These are phyloP conservation scores for Sarcodon sp. DNA, from an alignment of 768 basidiomycete species.

Conservation along the genomic window DNA sequence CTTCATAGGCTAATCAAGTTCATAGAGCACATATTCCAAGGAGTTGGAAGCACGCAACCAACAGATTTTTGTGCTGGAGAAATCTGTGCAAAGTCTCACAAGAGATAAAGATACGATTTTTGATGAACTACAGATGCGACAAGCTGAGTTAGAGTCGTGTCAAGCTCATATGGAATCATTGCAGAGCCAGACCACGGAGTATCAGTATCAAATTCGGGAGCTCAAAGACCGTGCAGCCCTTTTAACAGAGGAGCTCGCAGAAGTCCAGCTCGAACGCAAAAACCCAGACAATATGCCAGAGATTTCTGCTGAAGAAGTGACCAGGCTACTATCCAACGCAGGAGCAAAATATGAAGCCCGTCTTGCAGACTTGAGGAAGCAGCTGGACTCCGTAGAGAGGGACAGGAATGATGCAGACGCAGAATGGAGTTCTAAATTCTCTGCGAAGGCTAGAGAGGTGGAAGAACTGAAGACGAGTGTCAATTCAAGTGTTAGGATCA, in stretches of 20 bases:
- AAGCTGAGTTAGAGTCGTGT: constrained; percentile 82
- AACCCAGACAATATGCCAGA: constrained; percentile 27
- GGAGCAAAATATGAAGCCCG: constrained; percentile 70
- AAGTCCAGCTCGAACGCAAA: constrained; percentile 48
- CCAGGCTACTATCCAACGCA: constrained; percentile 58
- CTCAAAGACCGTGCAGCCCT: constrained; percentile 57
- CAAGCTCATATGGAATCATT: constrained; percentile 64
- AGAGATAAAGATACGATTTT: constrained; percentile 73
- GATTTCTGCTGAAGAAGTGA: constrained; percentile 49
- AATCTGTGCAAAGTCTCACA: constrained; percentile 52
- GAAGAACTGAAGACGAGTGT: constrained; percentile 57
- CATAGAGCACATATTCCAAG: constrained; percentile 53
- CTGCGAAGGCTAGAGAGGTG: constrained; percentile 64
- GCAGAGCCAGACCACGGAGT: constrained; percentile 69
- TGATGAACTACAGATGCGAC: constrained; percentile 75
- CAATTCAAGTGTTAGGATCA: constrained; percentile 41
- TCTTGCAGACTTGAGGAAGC: constrained; percentile 56
- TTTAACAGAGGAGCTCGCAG: constrained; percentile 58
- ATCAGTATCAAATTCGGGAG: constrained; percentile 81
- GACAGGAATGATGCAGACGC: constrained; percentile 83
- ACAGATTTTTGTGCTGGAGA: constrained; percentile 59
- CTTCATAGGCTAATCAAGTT: constrained; percentile 2
- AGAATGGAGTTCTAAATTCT: constrained; percentile 78
- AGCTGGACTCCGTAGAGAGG: constrained; percentile 52
- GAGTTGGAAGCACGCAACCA: constrained; percentile 48